Conservation (phyloP, 148 eudicot species). For the Bassia scoparia region DNA sequence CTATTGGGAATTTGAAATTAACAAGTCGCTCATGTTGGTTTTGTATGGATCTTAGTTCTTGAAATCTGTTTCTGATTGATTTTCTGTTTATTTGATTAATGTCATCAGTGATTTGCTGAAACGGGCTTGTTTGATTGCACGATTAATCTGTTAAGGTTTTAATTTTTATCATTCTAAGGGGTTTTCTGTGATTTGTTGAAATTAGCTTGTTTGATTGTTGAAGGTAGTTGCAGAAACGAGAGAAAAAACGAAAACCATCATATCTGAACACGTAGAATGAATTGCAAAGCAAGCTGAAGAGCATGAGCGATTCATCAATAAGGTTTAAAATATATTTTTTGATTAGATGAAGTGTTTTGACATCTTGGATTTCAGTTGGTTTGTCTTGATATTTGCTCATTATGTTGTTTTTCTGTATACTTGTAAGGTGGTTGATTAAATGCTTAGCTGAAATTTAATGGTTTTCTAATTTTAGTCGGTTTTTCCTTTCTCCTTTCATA, state of each 20-base stretch:
- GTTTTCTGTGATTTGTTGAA: slow-evolving; percentile 9
- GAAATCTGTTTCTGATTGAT: no score
- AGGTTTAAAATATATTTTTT: slow-evolving; percentile 35
- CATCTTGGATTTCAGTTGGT: no score
- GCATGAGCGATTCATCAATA: slow-evolving; percentile 83
- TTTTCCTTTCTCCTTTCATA: slow-evolving; percentile 2
- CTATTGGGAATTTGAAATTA: no score
- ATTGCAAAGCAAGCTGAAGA: slow-evolving; percentile 94
- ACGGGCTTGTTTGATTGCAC: no score
- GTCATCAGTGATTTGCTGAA: no score
- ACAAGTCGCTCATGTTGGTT: no score
- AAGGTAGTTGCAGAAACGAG: slow-evolving; percentile 80
- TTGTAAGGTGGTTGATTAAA: slow-evolving; percentile 20
- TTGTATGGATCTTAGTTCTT: no score
- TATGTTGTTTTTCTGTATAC: neutral
- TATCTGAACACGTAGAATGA: slow-evolving; percentile 80
- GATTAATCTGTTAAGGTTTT: neutral
- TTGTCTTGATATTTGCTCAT: neutral
- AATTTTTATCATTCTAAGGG: neutral
- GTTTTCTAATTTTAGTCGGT: neutral
- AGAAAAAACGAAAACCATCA: slow-evolving; percentile 81
- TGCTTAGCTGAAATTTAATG: slow-evolving; percentile 17
- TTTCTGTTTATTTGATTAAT: no score
- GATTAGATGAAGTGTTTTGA: neutral
- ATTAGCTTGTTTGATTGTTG: slow-evolving; percentile 19